Conservation (phyloP, 371 early-diverging fungal species). For the Nematocida sp. region DNA sequence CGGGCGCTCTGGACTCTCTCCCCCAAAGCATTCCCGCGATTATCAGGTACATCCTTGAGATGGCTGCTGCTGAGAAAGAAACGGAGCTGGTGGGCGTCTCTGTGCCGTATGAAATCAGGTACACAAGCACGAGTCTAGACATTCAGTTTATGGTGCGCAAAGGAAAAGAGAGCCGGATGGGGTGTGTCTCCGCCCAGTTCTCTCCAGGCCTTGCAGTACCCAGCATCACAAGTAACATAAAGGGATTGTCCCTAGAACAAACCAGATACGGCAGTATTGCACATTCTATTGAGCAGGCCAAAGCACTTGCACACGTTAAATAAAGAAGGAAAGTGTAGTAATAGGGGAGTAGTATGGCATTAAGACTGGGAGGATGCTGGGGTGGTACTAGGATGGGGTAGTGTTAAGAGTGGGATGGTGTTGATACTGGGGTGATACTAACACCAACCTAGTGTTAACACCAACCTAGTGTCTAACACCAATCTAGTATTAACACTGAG, state of each 20-base stretch:
- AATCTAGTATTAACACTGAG: no score
- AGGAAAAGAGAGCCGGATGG: conserved; percentile 37
- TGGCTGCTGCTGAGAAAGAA: conserved; percentile 45
- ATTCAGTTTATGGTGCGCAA: conserved; percentile 19
- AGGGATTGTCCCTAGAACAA: background rate
- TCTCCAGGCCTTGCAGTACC: background rate
- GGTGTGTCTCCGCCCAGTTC: conserved; percentile 10
- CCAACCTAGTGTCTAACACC: no score
- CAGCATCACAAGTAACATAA: conserved; percentile 31
- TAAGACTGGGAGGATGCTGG: no score
- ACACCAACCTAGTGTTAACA: no score
- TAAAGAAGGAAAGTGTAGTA: no score
- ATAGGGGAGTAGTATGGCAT: no score
- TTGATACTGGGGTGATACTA: no score
- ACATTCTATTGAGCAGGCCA: conserved; percentile 14
- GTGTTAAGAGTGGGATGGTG: no score
- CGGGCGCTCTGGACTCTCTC: background rate
- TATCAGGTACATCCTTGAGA: conserved; percentile 24
- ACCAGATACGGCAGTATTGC: conserved; percentile 35
- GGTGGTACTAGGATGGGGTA: no score
- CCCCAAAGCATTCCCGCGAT: conserved; percentile 13
- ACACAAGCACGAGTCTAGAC: background rate
- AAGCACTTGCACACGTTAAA: conserved; percentile 10
- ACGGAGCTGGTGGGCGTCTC: conserved; percentile 21
- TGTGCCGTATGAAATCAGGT: conserved; percentile 17